phyloP scores from a whole-genome alignment of 164 flowering plant genomes.

The Sedum album region DNA sequence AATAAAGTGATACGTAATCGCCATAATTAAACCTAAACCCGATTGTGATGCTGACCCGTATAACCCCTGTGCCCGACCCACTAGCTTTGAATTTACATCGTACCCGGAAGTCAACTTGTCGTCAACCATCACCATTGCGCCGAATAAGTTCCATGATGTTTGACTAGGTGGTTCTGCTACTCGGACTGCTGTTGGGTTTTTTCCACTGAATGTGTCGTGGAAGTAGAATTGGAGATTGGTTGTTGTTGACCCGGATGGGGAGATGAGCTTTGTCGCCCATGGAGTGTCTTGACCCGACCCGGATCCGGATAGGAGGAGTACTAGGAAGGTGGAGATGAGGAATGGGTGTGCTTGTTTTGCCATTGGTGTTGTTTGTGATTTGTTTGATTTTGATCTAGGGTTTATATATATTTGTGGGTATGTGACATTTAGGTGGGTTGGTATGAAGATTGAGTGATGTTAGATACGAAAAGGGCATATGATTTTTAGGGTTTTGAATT shows the following conservation, averaged over 20 bases:
- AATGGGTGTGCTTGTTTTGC: not conserved
- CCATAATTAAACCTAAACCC: conserved; percentile 24
- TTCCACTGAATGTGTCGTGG: conserved; percentile 50
- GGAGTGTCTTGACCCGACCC: not conserved
- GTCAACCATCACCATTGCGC: conserved; percentile 21
- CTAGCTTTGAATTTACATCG: conserved; percentile 22
- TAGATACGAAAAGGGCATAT: not conserved
- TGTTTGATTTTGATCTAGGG: not conserved
- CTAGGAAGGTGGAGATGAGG: not conserved
- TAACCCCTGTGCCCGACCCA: conserved; percentile 40
- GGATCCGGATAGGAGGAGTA: not conserved
- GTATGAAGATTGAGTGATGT: not conserved
- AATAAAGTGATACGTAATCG: conserved; percentile 9
- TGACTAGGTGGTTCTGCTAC: conserved; percentile 23
- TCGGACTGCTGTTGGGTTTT: conserved; percentile 22
- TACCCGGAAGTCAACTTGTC: conserved; percentile 33
- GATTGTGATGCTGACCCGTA: conserved; percentile 25
- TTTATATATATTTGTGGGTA: not conserved
- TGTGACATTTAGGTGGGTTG: not conserved
- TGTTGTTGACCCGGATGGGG: conserved; percentile 15
- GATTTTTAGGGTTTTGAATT: not conserved
- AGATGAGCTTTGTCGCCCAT: not conserved
- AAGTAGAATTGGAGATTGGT: conserved; percentile 53
- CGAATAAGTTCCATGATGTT: conserved; percentile 19
- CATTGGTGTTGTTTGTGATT: not conserved